These are phyloP conservation scores for Parmelia sp. DNA, from an alignment of 495 filamentous ascomycete species.

Conservation along the genomic window DNA sequence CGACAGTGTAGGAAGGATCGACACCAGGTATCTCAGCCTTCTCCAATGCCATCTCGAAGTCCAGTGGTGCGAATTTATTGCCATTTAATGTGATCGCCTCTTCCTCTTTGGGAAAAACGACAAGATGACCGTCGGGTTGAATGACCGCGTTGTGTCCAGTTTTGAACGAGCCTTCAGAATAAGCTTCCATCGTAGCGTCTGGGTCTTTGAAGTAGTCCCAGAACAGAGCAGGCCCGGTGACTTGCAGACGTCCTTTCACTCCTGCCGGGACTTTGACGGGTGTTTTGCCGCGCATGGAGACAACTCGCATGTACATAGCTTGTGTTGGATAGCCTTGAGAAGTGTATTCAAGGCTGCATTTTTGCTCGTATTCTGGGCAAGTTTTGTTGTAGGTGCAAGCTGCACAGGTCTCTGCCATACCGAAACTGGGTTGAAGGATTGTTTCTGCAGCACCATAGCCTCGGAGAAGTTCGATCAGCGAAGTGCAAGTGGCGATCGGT, in stretches of 20 bases:
- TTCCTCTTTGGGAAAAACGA: conserved; percentile 36
- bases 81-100: conserved; percentile 7
- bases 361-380: conserved; percentile 1
- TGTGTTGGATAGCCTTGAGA: neutral
- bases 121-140: conserved; percentile 36
- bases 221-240: conserved; percentile 52
- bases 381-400: neutral
- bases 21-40: neutral
- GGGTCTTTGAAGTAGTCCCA: conserved; percentile 41
- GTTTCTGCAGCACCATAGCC: neutral
- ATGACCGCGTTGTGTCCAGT: conserved; percentile 49
- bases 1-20: neutral
- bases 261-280: too few species aligned
- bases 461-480: neutral
- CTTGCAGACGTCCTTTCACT: neutral
- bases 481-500: neutral
- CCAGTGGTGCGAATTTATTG: neutral
- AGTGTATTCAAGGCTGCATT: neutral
- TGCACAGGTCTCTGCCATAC: conserved; percentile 10
- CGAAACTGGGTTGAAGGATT: neutral
- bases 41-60: conserved; percentile 5
- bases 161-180: conserved; percentile 47
- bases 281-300: neutral
- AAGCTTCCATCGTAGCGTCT: conserved; percentile 39
- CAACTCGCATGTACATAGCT: neutral